Evolutionary conservation across 352 stramenopile genomes (phyloP).

Genomic region (Heterotrichella gracilis): DNA sequence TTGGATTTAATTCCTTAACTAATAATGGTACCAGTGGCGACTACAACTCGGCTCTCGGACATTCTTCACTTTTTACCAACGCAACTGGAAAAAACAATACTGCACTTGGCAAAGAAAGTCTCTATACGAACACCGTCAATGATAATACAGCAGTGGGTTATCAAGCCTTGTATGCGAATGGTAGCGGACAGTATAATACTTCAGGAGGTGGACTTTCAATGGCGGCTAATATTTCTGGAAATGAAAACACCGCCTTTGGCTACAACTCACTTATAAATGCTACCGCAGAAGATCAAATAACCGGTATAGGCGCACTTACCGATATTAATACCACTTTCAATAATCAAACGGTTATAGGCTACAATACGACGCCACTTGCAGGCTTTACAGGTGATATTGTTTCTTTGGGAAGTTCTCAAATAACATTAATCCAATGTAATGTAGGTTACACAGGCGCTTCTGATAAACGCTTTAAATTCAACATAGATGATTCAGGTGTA

Average conservation of each 20-base stretch:
- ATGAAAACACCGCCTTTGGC: neutral
- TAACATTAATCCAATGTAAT: neutral
- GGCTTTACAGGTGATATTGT: neutral
- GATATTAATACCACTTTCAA: too few species aligned
- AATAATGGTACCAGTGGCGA: neutral
- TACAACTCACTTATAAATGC: neutral
- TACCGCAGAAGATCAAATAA: neutral
- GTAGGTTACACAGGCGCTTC: neutral
- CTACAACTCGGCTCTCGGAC: neutral
- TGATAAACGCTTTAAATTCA: slow-evolving; percentile 1
- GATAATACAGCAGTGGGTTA: slow-evolving; percentile 11
- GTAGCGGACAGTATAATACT: slow-evolving; percentile 4
- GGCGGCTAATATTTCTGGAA: neutral
- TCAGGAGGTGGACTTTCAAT: neutral
- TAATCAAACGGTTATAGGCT: too few species aligned
- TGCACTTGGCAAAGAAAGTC: neutral
- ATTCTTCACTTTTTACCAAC: neutral
- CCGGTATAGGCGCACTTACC: too few species aligned
- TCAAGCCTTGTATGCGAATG: slow-evolving; percentile 10
- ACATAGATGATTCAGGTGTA: neutral
- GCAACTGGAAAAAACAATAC: neutral
- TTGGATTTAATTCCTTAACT: slow-evolving; percentile 11
- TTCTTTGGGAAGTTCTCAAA: neutral
- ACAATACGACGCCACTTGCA: neutral
- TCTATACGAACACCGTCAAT: neutral